Evolutionary conservation across 371 early-diverging fungal species (phyloP), one percentile per base, ranked within the genome.

Genomic region (Fennellomyces sp.): DNA sequence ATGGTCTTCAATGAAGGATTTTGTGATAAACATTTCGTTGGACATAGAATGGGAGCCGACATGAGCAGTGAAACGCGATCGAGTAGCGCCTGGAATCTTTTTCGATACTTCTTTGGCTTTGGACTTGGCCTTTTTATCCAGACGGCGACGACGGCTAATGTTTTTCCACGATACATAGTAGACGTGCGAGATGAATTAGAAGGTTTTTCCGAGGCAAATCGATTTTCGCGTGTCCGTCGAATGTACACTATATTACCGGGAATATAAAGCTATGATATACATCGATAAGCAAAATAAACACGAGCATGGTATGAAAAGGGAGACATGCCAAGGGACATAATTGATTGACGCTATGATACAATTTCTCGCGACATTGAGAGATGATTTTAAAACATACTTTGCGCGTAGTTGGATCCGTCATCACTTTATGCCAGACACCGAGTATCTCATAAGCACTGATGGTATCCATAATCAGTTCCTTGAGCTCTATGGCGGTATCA

Each of bases 401-500:
- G 3, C 68, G 72, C 0, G 68, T 52, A 7, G 51, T 52, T 1
- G 63, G 60, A 35, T 78, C 72, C 17, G 57, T 41, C 36, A 69
- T 75, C 35, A 80, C 70, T 38, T 81, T 76, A 52, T 38, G 63
- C 5, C 63, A 61, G 8, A 78, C 81, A 13, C 81, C 81, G n/a
- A 81, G 36, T 5, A 73, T 78, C 36, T 81, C 81, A 0, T 68
- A 74, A 0, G 78, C 76, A 54, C 70, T 78, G 19, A 74, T 42
- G 1, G 81, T 64, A 47, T 78, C 78, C 78, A 81, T 78, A 30
- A 81, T 72, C 17, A 81, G 55, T 49, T 81, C 81, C 52, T 78
- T 77, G 25, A 73, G 64, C 19, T 76, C 70, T 52, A 71, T 69
- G 1, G 81, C 81, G 0, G 81, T 85, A n/a, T 94, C 94, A 63